Percentiles rank a stretch among this genome's conserved stretches.
Conservation (phyloP, 176 grass and related monocot genomes). For the Oryza meridionalis region DNA sequence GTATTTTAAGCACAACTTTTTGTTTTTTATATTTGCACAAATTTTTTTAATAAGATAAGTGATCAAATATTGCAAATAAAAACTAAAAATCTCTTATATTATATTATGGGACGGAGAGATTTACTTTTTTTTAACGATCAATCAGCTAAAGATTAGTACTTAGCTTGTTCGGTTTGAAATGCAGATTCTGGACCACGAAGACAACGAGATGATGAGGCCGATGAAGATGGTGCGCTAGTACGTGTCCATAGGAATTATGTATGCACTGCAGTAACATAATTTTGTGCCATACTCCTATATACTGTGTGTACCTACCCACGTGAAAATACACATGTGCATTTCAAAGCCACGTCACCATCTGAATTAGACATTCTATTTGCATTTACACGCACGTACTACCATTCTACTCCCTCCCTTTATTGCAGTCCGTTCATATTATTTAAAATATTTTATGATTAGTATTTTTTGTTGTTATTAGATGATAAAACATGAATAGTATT, state of each 20-base stretch:
- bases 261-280: background rate
- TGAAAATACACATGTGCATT: background rate
- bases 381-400: background rate
- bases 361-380: background rate
- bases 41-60: too few species aligned
- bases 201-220: constrained; percentile 95
- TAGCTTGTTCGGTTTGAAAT: background rate
- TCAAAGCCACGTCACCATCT: background rate
- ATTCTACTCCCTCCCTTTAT: too few species aligned
- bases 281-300: background rate
- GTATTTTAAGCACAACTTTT: too few species aligned
- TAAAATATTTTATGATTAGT: too few species aligned
- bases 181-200: constrained; percentile 94
- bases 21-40: too few species aligned
- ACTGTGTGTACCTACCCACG: background rate
- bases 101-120: too few species aligned
- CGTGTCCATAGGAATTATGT: background rate
- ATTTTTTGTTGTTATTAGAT: too few species aligned
- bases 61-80: too few species aligned
- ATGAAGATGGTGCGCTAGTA: constrained; percentile 66
- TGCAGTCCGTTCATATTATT: too few species aligned
- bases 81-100: too few species aligned
- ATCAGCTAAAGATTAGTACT: background rate
- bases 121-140: background rate
- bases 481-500: too few species aligned